A percentile compares a stretch with the other conserved stretches of the same genome.
Evolutionary conservation across 192 early-diverging fungal species (phyloP).

Genomic region (Geranomyces michiganensis): DNA sequence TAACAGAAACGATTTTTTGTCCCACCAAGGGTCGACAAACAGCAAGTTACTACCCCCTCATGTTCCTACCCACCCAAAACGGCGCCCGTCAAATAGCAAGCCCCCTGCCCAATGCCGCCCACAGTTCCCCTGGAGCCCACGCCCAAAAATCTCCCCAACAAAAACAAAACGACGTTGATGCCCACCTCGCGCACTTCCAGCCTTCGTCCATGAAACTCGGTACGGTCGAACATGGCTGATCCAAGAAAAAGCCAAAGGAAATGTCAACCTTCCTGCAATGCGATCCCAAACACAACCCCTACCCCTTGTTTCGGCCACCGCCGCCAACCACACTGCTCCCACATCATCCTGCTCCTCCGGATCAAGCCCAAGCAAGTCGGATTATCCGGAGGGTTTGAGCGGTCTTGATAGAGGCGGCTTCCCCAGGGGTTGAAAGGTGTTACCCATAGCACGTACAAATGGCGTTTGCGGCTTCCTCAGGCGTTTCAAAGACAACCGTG

Average conservation of each 20-base stretch:
- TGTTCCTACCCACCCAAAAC: background rate
- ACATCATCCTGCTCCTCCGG: too few relatives aligned
- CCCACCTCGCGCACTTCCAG: constrained; percentile 82
- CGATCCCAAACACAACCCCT: background rate
- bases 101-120: too few relatives aligned
- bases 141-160: too few relatives aligned
- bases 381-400: too few relatives aligned
- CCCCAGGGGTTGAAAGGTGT: background rate
- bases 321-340: background rate
- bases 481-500: constrained; percentile 71
- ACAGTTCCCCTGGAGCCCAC: too few relatives aligned
- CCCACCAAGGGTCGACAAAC: too few relatives aligned
- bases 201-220: constrained; percentile 73
- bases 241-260: constrained; percentile 34
- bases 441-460: constrained; percentile 65
- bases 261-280: constrained; percentile 18
- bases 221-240: constrained; percentile 79
- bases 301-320: background rate
- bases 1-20: background rate
- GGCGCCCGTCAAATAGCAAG: background rate
- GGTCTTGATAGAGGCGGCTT: too few relatives aligned
- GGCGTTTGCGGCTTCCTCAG: constrained; percentile 66
- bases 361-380: too few relatives aligned
- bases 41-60: constrained; percentile 2
- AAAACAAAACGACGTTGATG: constrained; percentile 6